phyloP scores from a whole-genome alignment of 192 early-diverging fungal genomes.

The Coemansia sp. region DNA sequence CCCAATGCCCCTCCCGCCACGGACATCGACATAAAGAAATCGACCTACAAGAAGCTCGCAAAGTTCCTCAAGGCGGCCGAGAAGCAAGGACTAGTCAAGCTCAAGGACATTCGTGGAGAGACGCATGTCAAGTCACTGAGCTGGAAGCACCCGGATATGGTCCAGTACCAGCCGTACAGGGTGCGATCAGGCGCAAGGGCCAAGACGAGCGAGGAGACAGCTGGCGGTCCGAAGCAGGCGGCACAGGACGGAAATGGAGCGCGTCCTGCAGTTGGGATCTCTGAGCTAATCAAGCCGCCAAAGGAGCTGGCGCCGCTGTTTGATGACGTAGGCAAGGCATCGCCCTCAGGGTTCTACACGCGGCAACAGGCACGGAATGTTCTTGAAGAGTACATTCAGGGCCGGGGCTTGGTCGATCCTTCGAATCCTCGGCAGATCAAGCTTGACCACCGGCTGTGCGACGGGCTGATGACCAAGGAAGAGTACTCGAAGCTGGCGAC shows the following conservation, averaged over 20 bases:
- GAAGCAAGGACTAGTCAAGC: slow-evolving; percentile 73
- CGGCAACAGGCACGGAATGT: slow-evolving; percentile 53
- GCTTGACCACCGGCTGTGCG: slow-evolving; percentile 61
- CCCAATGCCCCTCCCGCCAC: slow-evolving; percentile 56
- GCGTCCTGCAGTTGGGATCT: slow-evolving; percentile 19
- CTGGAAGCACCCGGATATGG: slow-evolving; percentile 27
- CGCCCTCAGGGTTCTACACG: slow-evolving; percentile 55
- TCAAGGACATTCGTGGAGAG: slow-evolving; percentile 65
- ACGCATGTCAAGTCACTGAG: slow-evolving; percentile 33
- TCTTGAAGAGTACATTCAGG: slow-evolving; percentile 60
- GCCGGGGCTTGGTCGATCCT: slow-evolving; percentile 53
- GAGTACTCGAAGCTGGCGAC: slow-evolving; percentile 56
- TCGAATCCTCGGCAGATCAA: slow-evolving; percentile 54
- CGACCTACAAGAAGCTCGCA: slow-evolving; percentile 77
- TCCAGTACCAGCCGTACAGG: slow-evolving; percentile 21
- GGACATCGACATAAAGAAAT: slow-evolving; percentile 76
- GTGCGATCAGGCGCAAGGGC: background rate
- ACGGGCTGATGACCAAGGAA: slow-evolving; percentile 60
- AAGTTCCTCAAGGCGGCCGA: slow-evolving; percentile 89
- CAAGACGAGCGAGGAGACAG: background rate
- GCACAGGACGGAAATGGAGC: background rate
- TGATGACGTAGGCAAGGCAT: slow-evolving; percentile 38
- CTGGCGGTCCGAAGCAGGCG: background rate
- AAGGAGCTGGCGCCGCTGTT: slow-evolving; percentile 50
- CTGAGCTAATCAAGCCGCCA: slow-evolving; percentile 55